Conservation (phyloP, 371 early-diverging fungal genomes). For the Circinella umbellata region DNA sequence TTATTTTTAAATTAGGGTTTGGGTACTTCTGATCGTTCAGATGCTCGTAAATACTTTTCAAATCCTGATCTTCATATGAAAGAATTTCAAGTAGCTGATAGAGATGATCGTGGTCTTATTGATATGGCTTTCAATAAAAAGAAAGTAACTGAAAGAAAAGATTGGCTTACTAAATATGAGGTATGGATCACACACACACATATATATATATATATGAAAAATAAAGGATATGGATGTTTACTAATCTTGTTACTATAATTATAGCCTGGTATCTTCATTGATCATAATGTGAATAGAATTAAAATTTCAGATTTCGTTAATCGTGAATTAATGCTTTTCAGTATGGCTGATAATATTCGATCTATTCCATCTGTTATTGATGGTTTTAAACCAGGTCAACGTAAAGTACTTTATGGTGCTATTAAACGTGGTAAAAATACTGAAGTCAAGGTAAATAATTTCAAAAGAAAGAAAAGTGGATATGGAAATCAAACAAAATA, state of each 20-base stretch:
- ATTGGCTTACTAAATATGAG: conserved; percentile 88
- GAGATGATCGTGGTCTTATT: conserved; percentile 82
- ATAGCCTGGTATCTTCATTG: conserved; percentile 94
- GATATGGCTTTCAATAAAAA: conserved; percentile 99
- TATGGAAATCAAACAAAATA: too few relatives aligned
- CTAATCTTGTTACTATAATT: neutral
- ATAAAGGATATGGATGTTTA: too few relatives aligned
- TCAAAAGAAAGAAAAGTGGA: neutral
- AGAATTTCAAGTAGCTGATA: conserved; percentile 70
- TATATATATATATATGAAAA: too few relatives aligned
- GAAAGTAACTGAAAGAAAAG: conserved; percentile 96
- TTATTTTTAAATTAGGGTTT: conserved; percentile 74
- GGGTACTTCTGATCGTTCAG: conserved; percentile 93
- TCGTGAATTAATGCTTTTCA: conserved; percentile 97
- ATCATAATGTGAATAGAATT: conserved; percentile 82
- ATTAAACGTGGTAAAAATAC: conserved; percentile 84
- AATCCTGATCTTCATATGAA: conserved; percentile 87
- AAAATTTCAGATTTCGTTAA: conserved; percentile 97
- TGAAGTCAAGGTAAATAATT: conserved; percentile 88
- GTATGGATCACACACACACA: too few relatives aligned
- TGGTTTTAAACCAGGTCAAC: conserved; percentile 99
- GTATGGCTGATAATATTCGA: conserved; percentile 97
- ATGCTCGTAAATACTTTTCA: conserved; percentile 97
- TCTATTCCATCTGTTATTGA: conserved; percentile 99
- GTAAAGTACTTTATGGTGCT: conserved; percentile 96